Conservation (phyloP, 2,329 filamentous ascomycete genomes). For the Aspergillus awamori region DNA sequence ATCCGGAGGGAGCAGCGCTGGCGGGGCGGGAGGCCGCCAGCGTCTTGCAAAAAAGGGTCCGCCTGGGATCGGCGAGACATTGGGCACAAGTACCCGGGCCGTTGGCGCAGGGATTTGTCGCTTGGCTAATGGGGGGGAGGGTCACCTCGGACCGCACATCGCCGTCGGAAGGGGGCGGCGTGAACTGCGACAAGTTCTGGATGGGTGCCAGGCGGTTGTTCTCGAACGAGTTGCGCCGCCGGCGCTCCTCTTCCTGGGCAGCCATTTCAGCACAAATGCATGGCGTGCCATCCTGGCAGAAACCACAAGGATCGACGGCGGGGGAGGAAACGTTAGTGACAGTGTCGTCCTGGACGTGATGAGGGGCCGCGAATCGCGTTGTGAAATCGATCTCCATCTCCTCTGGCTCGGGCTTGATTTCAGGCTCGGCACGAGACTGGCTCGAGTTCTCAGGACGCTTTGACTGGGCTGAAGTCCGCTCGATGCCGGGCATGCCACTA, state of each 20-base stretch:
- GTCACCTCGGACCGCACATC: constrained; percentile 61
- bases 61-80: constrained; percentile 75
- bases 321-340: constrained; percentile 36
- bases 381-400: constrained; percentile 76
- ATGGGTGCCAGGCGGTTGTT: constrained; percentile 49
- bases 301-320: constrained; percentile 72
- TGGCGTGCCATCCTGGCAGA: constrained; percentile 79
- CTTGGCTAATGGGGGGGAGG: constrained; percentile 39
- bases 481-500: constrained; percentile 43
- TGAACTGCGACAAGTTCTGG: constrained; percentile 52
- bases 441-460: constrained; percentile 51
- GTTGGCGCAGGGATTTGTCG: constrained; percentile 57
- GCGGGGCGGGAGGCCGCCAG: constrained; percentile 64
- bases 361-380: constrained; percentile 59
- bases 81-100: constrained; percentile 79
- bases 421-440: constrained; percentile 55
- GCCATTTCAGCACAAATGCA: constrained; percentile 76
- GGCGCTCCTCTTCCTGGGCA: constrained; percentile 44
- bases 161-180: constrained; percentile 56
- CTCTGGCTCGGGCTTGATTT: constrained; percentile 50
- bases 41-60: constrained; percentile 80
- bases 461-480: constrained; percentile 39
- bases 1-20: constrained; percentile 49
- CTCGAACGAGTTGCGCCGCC: constrained; percentile 47
- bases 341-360: constrained; percentile 24